A percentile compares a stretch with the other conserved stretches of the same genome.
Conservation (phyloP, 345 rosid genomes). For the Gossypium sturtianum region DNA sequence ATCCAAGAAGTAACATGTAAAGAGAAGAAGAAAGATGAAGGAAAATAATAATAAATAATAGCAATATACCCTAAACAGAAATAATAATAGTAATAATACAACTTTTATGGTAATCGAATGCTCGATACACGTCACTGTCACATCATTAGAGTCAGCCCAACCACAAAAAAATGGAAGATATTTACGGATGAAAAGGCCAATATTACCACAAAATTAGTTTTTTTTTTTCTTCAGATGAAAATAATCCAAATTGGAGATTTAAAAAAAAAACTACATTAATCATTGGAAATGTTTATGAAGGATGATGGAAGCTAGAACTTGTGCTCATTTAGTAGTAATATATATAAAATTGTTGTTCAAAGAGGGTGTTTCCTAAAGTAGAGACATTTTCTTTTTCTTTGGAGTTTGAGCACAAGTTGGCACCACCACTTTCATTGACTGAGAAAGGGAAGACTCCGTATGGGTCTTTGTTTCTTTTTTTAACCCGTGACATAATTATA, state of each 20-base stretch:
- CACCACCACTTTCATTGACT: conserved; percentile 13
- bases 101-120: conserved; percentile 5
- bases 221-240: not conserved
- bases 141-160: conserved; percentile 31
- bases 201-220: not conserved
- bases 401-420: conserved; percentile 15
- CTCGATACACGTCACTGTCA: conserved; percentile 23
- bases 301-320: not conserved
- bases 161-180: conserved; percentile 17
- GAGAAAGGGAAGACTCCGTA: not conserved
- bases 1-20: not conserved
- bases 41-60: no score
- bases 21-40: not conserved
- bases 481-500: not conserved
- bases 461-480: not conserved
- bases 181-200: not conserved
- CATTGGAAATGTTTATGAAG: not conserved
- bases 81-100: not conserved
- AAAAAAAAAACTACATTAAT: not conserved
- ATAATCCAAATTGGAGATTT: not conserved
- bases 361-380: not conserved
- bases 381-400: not conserved
- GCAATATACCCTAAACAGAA: no score
- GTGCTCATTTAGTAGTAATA: not conserved
- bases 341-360: not conserved